Percentiles rank a stretch among this genome's conserved stretches.
phyloP scores from a whole-genome alignment of 2,329 filamentous ascomycete species.

The Talaromyces islandicus region DNA sequence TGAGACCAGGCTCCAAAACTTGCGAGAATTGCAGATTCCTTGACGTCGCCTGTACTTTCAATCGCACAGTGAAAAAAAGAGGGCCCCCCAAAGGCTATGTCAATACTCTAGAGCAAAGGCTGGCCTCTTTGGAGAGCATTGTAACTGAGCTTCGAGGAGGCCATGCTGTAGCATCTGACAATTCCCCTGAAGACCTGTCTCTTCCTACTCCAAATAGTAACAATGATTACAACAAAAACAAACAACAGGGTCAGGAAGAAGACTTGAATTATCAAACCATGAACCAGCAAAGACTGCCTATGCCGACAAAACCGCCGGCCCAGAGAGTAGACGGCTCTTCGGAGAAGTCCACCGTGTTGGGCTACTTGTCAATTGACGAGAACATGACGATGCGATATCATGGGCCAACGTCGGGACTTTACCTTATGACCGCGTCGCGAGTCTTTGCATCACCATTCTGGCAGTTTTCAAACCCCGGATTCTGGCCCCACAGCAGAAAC shows the following conservation, averaged over 20 bases:
- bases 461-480: constrained; percentile 11
- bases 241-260: neutral
- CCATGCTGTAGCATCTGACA: constrained; percentile 1
- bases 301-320: neutral
- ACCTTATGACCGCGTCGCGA: constrained; percentile 9
- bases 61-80: constrained; percentile 10
- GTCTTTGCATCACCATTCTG: constrained; percentile 11
- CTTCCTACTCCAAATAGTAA: neutral
- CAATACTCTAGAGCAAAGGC: constrained; percentile 9
- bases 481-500: constrained; percentile 10
- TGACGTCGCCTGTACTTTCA: constrained; percentile 9
- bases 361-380: constrained; percentile 11
- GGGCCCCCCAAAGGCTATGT: constrained; percentile 11
- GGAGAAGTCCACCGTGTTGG: constrained; percentile 9
- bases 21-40: constrained; percentile 11
- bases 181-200: neutral
- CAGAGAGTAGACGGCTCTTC: constrained; percentile 1
- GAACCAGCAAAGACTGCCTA: neutral
- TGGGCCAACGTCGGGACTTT: constrained; percentile 8
- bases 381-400: constrained; percentile 13
- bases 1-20: constrained; percentile 7
- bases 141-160: constrained; percentile 3
- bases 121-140: constrained; percentile 5
- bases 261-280: neutral
- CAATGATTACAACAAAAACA: neutral